Conservation (phyloP, 805 yeast genomes). For the Starmerella sirachaensis region DNA sequence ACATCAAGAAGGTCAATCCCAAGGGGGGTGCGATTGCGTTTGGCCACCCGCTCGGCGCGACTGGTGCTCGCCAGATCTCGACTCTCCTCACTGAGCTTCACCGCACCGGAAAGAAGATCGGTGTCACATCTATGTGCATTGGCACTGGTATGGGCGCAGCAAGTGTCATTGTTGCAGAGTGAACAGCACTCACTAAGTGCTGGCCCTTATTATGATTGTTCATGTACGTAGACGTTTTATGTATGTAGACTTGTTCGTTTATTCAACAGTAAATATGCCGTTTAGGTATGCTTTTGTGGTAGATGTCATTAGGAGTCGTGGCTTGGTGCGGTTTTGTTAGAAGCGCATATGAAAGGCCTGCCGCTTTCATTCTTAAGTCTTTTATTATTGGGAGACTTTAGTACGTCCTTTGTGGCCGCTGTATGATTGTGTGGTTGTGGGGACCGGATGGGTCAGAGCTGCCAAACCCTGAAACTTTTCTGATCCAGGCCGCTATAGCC, state of each 20-base stretch:
- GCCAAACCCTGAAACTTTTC: too few species aligned
- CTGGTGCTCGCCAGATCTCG: slow-evolving; percentile 88
- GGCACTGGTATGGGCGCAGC: slow-evolving; percentile 99
- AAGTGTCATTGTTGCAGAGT: slow-evolving; percentile 70
- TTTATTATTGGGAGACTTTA: too few species aligned
- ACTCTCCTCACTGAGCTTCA: slow-evolving; percentile 72
- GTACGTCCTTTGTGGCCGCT: too few species aligned
- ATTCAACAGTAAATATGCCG: too few species aligned
- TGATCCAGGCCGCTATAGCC: too few species aligned
- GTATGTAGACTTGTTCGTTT: too few species aligned
- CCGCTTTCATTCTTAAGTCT: background rate
- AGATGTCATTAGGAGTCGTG: too few species aligned
- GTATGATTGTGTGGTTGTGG: too few species aligned
- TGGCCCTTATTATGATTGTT: background rate
- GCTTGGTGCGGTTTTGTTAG: background rate
- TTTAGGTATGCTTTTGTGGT: too few species aligned
- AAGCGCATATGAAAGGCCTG: background rate
- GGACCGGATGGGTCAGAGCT: too few species aligned
- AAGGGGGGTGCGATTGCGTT: slow-evolving; percentile 95
- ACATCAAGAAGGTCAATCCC: slow-evolving; percentile 63
- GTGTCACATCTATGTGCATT: slow-evolving; percentile 91
- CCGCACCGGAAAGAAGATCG: slow-evolving; percentile 56
- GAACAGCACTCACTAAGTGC: slow-evolving; percentile 13
- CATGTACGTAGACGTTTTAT: background rate
- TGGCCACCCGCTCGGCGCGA: slow-evolving; percentile 88